These are phyloP conservation scores for Sarcomyxa edulis DNA, from an alignment of 768 basidiomycete genomes.

Conservation along the genomic window DNA sequence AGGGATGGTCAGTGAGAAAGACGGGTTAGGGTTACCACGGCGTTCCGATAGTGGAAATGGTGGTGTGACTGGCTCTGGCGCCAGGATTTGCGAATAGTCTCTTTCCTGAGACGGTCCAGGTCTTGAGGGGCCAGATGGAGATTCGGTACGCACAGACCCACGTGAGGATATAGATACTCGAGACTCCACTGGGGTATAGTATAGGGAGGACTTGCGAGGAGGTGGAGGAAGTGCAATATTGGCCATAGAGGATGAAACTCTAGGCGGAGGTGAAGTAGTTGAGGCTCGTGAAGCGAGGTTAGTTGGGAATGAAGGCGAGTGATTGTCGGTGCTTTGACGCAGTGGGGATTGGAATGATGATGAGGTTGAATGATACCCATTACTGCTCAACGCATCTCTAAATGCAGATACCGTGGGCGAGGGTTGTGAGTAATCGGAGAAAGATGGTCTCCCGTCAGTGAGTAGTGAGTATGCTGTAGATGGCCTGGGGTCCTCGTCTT, in stretches of 20 bases:
- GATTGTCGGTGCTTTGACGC: conserved; percentile 20
- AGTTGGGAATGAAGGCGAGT: conserved; percentile 11
- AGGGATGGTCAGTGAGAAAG: conserved; percentile 43
- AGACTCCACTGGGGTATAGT: conserved; percentile 13
- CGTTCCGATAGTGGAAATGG: conserved; percentile 31
- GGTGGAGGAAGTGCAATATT: conserved; percentile 57
- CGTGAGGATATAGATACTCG: conserved; percentile 17
- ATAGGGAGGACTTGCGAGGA: conserved; percentile 32
- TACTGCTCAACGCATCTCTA: conserved; percentile 47
- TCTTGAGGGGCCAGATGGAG: no score
- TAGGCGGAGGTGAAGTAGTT: conserved; percentile 50
- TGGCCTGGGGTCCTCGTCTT: conserved; percentile 29
- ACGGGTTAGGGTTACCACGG: conserved; percentile 17
- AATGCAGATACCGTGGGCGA: conserved; percentile 84
- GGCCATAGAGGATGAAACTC: conserved; percentile 57
- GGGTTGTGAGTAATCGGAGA: conserved; percentile 64
- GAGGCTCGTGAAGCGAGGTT: conserved; percentile 30
- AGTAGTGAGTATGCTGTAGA: conserved; percentile 49
- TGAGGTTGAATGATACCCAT: conserved; percentile 15
- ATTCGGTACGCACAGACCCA: no score
- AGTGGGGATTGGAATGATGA: conserved; percentile 21
- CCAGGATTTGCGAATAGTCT: conserved; percentile 25
- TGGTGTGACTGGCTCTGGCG: conserved; percentile 39
- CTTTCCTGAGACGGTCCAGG: conserved; percentile 8
- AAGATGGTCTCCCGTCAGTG: conserved; percentile 44